Base-by-base conservation (phyloP, 2,329 filamentous ascomycete species). In the Microcyclosporella mali region DNA sequence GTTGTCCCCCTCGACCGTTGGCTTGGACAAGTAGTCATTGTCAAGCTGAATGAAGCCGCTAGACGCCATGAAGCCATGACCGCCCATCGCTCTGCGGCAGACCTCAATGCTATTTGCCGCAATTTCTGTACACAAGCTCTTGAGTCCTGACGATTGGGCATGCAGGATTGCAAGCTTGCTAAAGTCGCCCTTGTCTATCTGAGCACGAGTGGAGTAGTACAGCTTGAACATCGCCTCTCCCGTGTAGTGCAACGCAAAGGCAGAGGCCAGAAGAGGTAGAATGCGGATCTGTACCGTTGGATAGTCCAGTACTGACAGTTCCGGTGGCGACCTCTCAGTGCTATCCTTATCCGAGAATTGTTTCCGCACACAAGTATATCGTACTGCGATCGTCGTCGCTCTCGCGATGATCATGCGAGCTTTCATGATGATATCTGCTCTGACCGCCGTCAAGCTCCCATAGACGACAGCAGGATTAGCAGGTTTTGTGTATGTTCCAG, bases 1-100 rank as follows among this genome's bases (percentile, higher is more conserved):
- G 43, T 77, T 77, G 52, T 76, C 73, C 2, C 74, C 73, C 49
- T 77, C 73, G 2, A 77, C 74, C 0, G 73, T 77, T 1, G 71
- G 72, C 53, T 76, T 76, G 2, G 71, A 69, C 4, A 74, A 61
- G 40, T 74, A 74, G 44, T 73, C 70, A 11, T 67, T 64, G 50
- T 75, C 74, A 29, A 75, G 59, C 21, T 73, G 70, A 9, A 76
- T 70, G 25, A 75, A 65, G 2, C 73, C 73, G 52, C 70, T 75
- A 1, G 68, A 70, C 14, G 71, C 72, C 3, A 72, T 71, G 49
- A 74, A 77, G 1, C 73, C 73, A 55, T 77, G 73, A 0, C 73
- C 73, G 14, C 74, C 74, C 65, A 75, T 68, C 4, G 73, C 71
- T 33, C 73, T 61, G 25, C 73, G 66, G 50, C 73, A 77, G 0